These are phyloP conservation scores for Erythrobasidium hasegawianum DNA, from an alignment of 1,284 basidiomycete genomes.

Conservation along the genomic window DNA sequence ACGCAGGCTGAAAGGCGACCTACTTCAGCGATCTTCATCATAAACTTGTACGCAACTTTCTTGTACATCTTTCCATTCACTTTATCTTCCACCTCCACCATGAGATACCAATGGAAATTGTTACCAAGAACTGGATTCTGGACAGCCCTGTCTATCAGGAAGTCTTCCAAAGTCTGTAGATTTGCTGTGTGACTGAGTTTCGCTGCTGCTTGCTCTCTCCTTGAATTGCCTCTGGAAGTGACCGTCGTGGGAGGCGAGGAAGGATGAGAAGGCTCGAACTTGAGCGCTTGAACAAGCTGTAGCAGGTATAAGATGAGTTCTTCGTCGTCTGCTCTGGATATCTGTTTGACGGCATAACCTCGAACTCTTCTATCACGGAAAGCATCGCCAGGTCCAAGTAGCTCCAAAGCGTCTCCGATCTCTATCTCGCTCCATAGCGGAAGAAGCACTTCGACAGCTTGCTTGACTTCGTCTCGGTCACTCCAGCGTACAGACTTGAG, in stretches of 20 bases:
- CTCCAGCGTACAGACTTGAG: constrained; percentile 97
- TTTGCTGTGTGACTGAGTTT: constrained; percentile 59
- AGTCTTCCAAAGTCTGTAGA: constrained; percentile 69
- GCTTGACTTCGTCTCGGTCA: constrained; percentile 91
- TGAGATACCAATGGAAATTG: constrained; percentile 93
- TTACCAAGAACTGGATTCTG: constrained; percentile 81
- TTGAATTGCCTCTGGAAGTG: constrained; percentile 59
- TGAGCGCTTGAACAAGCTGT: constrained; percentile 95
- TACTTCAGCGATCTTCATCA: constrained; percentile 79
- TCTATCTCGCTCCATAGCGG: constrained; percentile 98
- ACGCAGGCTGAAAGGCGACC: constrained; percentile 37
- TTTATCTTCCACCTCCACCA: constrained; percentile 83
- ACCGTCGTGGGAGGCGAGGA: constrained; percentile 23
- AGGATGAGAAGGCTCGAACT: constrained; percentile 62
- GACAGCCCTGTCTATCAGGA: constrained; percentile 80
- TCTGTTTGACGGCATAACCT: constrained; percentile 86
- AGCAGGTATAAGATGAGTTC: constrained; percentile 88
- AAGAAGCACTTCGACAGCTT: constrained; percentile 91
- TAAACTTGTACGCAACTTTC: constrained; percentile 80
- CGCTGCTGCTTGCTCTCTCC: constrained; percentile 53
- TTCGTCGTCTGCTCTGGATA: constrained; percentile 89
- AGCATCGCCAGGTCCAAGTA: constrained; percentile 67
- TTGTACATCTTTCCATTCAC: constrained; percentile 86
- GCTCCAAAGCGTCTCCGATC: constrained; percentile 90
- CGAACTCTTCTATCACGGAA: constrained; percentile 88